phyloP scores from a whole-genome alignment of 306 rosid genomes.

The Quercus suber region DNA sequence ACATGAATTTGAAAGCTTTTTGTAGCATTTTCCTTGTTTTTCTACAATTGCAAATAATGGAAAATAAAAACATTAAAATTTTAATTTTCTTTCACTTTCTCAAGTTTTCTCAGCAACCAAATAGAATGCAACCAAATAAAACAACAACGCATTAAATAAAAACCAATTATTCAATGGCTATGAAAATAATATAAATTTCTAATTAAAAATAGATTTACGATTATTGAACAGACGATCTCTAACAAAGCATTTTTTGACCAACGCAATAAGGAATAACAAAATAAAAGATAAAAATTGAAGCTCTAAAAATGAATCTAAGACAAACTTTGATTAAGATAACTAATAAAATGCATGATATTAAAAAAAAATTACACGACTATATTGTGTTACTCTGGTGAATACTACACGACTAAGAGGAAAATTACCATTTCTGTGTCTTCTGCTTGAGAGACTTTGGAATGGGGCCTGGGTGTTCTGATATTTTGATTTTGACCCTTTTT shows the following conservation, averaged over 20 bases:
- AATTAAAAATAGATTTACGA: too few species aligned
- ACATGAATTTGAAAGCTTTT: too few species aligned
- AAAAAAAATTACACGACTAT: neutral
- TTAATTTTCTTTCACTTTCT: neutral
- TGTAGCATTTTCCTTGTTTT: too few species aligned
- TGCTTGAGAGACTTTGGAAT: neutral
- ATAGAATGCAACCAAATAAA: neutral
- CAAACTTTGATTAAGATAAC: neutral
- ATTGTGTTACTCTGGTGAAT: neutral
- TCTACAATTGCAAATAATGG: neutral
- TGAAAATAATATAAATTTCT: neutral
- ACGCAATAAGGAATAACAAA: neutral
- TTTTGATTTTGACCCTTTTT: neutral
- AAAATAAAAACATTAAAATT: neutral
- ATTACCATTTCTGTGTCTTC: slow-evolving; percentile 18
- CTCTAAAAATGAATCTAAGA: slow-evolving; percentile 1
- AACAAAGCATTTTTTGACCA: too few species aligned
- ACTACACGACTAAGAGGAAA: too few species aligned
- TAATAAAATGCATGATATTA: neutral
- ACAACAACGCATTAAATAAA: neutral
- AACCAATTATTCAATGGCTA: neutral
- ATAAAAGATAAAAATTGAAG: neutral
- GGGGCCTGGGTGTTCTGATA: too few species aligned
- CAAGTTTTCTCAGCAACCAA: slow-evolving; percentile 2
- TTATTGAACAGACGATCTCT: neutral